These are phyloP conservation scores for Bonia amplexicaulis DNA, from an alignment of 176 grass and related monocot genomes.

Conservation along the genomic window DNA sequence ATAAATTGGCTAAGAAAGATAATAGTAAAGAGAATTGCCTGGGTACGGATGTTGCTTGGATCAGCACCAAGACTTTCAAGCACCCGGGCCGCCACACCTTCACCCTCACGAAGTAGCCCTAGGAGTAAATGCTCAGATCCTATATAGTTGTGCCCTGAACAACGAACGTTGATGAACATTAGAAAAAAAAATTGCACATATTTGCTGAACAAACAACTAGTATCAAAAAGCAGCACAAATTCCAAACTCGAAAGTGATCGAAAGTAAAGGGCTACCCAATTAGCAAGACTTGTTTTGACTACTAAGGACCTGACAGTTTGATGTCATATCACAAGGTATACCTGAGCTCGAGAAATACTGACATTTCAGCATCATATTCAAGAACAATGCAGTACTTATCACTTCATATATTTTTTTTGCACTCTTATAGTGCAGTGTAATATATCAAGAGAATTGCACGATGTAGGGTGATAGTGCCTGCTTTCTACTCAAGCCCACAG, in stretches of 20 bases:
- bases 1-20: not conserved
- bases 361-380: not conserved
- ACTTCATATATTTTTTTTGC: not conserved
- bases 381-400: not conserved
- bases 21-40: conserved; percentile 41
- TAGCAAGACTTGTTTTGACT: not conserved
- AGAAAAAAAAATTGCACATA: conserved; percentile 6
- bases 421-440: not conserved
- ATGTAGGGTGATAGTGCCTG: not conserved
- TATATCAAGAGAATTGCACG: not conserved
- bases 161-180: conserved; percentile 27
- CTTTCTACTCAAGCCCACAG: not conserved
- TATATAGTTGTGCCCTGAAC: conserved; percentile 89
- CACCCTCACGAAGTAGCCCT: conserved; percentile 86
- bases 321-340: conserved; percentile 8
- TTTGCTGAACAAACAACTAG: not conserved
- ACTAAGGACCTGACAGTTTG: not conserved
- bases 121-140: conserved; percentile 94
- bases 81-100: conserved; percentile 86
- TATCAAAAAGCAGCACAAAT: not conserved
- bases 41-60: conserved; percentile 85
- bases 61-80: conserved; percentile 95
- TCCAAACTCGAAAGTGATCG: not conserved
- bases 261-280: not conserved
- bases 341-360: conserved; percentile 5